These are phyloP conservation scores for Pyrus pyrifolia DNA, from an alignment of 306 rosid genomes.

Conservation along the genomic window DNA sequence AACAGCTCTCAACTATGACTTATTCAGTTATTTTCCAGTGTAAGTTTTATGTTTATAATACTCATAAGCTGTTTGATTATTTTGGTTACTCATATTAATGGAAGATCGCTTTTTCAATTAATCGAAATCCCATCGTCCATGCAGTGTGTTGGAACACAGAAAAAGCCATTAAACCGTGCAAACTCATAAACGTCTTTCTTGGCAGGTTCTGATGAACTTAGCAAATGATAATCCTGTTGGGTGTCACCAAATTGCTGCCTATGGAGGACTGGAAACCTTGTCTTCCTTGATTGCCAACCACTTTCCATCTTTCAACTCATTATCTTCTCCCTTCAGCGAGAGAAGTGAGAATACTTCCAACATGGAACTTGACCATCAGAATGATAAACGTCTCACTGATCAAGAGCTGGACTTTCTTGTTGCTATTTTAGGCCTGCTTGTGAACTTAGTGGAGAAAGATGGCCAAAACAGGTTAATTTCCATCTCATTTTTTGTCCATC, in stretches of 20 bases:
- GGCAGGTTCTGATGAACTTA: constrained; percentile 94
- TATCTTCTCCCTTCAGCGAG: constrained; percentile 39
- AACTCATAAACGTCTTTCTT: constrained; percentile 14
- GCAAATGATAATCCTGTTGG: constrained; percentile 94
- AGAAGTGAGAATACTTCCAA: constrained; percentile 32
- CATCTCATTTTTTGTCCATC: background rate
- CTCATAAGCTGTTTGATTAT: background rate
- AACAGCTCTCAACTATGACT: background rate
- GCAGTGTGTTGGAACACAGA: background rate
- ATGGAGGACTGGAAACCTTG: constrained; percentile 91
- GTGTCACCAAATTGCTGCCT: constrained; percentile 74
- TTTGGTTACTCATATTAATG: background rate
- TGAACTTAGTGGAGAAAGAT: constrained; percentile 93
- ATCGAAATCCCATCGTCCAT: background rate
- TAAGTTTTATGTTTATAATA: background rate
- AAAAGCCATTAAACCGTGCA: background rate
- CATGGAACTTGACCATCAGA: constrained; percentile 30
- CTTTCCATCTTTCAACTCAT: constrained; percentile 67
- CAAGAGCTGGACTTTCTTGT: constrained; percentile 92
- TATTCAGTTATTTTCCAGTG: background rate
- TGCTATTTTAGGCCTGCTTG: constrained; percentile 93
- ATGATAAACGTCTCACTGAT: constrained; percentile 63
- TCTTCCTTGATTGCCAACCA: constrained; percentile 79
- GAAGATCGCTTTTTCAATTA: background rate
- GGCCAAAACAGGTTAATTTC: constrained; percentile 67